A percentile compares a stretch with the other conserved stretches of the same genome.
phyloP scores from a whole-genome alignment of 176 grass and related monocot species.

The Poa annua region DNA sequence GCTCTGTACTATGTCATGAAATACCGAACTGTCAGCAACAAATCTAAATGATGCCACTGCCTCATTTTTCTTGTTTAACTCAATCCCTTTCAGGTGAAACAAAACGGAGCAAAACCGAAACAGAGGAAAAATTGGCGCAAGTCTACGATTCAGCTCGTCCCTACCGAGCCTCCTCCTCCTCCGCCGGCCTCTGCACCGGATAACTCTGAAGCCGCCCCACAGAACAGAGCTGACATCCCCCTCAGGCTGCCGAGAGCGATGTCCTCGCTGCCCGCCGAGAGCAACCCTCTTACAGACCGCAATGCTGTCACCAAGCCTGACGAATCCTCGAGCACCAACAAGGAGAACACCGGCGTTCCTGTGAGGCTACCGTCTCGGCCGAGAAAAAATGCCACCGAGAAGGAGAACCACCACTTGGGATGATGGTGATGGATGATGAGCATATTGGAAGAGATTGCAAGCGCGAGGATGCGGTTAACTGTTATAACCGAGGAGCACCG shows the following conservation, averaged over 20 bases:
- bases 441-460: not conserved
- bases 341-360: conserved; percentile 46
- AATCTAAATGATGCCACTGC: not conserved
- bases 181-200: conserved; percentile 31
- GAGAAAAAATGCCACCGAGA: conserved; percentile 11
- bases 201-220: conserved; percentile 42
- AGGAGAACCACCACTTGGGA: conserved; percentile 22
- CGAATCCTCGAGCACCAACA: conserved; percentile 43
- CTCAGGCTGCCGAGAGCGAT: conserved; percentile 84
- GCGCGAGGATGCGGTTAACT: not conserved
- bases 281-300: conserved; percentile 63
- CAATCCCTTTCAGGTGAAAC: conserved; percentile 42
- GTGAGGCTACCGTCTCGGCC: not conserved
- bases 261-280: conserved; percentile 46
- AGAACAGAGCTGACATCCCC: conserved; percentile 49
- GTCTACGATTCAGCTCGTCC: conserved; percentile 66
- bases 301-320: conserved; percentile 57
- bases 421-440: conserved; percentile 24
- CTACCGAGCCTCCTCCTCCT: conserved; percentile 36
- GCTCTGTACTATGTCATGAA: not conserved
- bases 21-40: not conserved
- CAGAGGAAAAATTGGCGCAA: conserved; percentile 84
- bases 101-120: conserved; percentile 48
- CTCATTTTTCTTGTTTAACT: conserved; percentile 35
- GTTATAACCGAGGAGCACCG: not conserved